A percentile compares a stretch with the other conserved stretches of the same genome.
phyloP scores from a whole-genome alignment of 2,329 filamentous ascomycete species.

The Neonectria sp. region DNA sequence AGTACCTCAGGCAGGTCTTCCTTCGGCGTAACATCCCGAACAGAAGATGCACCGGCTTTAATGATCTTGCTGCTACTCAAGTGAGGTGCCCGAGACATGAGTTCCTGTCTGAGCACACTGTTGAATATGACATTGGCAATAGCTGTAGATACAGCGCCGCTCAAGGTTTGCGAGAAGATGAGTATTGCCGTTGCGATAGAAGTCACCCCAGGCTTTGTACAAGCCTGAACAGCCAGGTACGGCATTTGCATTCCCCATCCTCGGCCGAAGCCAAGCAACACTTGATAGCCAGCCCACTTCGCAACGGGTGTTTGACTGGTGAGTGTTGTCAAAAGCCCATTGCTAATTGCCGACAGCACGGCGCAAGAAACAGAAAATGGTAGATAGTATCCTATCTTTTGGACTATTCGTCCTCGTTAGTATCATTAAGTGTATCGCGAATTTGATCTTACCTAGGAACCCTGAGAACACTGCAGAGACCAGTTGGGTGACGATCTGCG shows the following conservation, averaged over 20 bases:
- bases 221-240: slow-evolving; percentile 50
- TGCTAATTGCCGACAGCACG: slow-evolving; percentile 51
- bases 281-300: slow-evolving; percentile 62
- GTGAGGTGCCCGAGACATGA: slow-evolving; percentile 49
- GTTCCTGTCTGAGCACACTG: slow-evolving; percentile 50
- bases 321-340: slow-evolving; percentile 60
- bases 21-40: slow-evolving; percentile 51
- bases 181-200: slow-evolving; percentile 49
- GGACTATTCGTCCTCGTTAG: slow-evolving; percentile 33
- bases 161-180: slow-evolving; percentile 47
- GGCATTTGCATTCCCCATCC: slow-evolving; percentile 62
- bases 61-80: slow-evolving; percentile 53
- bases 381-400: slow-evolving; percentile 59
- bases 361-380: slow-evolving; percentile 58
- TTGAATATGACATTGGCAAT: slow-evolving; percentile 50
- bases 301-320: slow-evolving; percentile 50
- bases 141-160: slow-evolving; percentile 64
- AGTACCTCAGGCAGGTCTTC: slow-evolving; percentile 54
- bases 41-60: slow-evolving; percentile 58
- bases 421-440: background rate
- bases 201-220: slow-evolving; percentile 39
- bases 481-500: slow-evolving; percentile 46
- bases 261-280: slow-evolving; percentile 58
- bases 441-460: slow-evolving; percentile 33
- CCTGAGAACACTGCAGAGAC: slow-evolving; percentile 44